Evolutionary conservation across 75 land plant species (phyloP).

Genomic region (Cupressus sempervirens): DNA sequence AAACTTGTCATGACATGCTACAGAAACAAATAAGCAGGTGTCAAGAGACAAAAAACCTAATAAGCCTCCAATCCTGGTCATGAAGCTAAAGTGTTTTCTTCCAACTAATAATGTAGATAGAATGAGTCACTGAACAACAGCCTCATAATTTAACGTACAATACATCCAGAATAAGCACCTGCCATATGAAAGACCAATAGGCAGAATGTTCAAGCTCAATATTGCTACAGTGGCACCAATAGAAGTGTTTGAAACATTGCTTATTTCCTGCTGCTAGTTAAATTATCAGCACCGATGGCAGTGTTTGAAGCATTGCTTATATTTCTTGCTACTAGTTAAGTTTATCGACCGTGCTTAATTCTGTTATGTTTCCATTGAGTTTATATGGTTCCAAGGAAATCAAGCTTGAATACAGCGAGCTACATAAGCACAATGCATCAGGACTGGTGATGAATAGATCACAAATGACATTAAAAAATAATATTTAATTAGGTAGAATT

Average conservation of each 20-base stretch:
- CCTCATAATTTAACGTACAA: not conserved
- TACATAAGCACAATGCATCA: not conserved
- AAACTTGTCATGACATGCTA: not conserved
- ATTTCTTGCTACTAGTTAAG: not conserved
- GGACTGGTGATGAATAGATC: not conserved
- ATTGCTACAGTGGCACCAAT: not conserved
- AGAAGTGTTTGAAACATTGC: not conserved
- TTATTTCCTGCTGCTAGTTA: not conserved
- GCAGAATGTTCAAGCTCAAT: not conserved
- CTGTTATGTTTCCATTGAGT: not conserved
- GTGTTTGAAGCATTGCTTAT: not conserved
- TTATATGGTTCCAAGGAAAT: not conserved
- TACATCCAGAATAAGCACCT: not conserved
- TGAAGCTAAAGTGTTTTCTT: not conserved
- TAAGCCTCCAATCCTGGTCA: slow-evolving; percentile 4
- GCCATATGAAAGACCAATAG: not conserved
- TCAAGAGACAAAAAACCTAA: not conserved
- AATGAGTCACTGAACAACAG: not conserved
- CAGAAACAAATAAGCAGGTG: not conserved
- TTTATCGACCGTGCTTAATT: not conserved
- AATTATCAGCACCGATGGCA: not conserved
- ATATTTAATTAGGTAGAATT: not conserved
- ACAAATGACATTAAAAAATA: not conserved
- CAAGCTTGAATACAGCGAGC: not conserved
- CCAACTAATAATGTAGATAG: not conserved